Base-by-base conservation (phyloP, 495 filamentous ascomycete genomes). In the Neurospora sp. region DNA sequence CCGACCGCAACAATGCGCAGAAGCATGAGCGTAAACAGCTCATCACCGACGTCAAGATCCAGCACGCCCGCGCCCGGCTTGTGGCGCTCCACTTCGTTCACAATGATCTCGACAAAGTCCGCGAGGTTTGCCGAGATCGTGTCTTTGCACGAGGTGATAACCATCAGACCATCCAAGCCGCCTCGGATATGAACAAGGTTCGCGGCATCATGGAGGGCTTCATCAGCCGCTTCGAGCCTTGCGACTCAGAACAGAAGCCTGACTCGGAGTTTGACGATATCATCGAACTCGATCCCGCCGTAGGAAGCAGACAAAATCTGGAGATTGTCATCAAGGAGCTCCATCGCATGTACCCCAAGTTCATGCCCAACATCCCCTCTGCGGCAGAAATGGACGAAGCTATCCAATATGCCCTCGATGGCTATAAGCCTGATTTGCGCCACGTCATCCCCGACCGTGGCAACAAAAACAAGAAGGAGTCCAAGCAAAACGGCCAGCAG, bases 81-180 rank as follows among this genome's bases (percentile, higher is more conserved):
- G 92, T 99, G n/a, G 95, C 95, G n/a, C 85, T 99, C 3, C 90
- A 98, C 74, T 99, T 92, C 75, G 91, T 93, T 3, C 96, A 99
- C 77, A 89, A 94, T 46, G 89, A 90, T 27, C 78, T 89, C 9
- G 86, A 91, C 35, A 80, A 84, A 4, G 93, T 98, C 72, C 87
- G 90, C 11, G 84, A 89, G 70, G 86, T 93, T n/a, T 97, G 93
- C 0, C 90, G 89, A 62, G 85, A 90, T 62, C 91, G 96, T 14
- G 93, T 99, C 0, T 83, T 98, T 31, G 84, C 87, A 1, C 93
- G 96, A 16, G 96, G 96, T 0, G 94, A 99, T 81, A 98, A 98
- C 79, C 96, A 99, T 78, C 96, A 99, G 80, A 98, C 95, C 12
- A 99, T 99, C 77, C 94, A 95, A 73, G 93, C 95, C 5, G 91